A percentile compares a stretch with the other conserved stretches of the same genome.
Conservation (phyloP, 2,329 filamentous ascomycete species). For the Hirsutella thompsonii region DNA sequence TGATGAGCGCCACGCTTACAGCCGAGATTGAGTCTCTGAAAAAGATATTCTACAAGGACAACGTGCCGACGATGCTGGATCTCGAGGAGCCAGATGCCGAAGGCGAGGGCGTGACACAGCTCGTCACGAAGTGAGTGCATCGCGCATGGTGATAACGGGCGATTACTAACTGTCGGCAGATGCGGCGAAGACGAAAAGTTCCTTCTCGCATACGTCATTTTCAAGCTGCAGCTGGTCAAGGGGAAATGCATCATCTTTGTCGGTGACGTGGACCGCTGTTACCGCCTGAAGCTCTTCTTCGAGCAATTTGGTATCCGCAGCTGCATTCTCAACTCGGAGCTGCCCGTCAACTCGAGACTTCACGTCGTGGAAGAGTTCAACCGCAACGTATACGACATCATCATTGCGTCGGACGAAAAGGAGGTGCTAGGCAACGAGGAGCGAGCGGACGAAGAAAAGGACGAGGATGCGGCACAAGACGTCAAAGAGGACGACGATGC, state of each 20-base stretch:
- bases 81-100: constrained; percentile 73
- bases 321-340: constrained; percentile 85
- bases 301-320: constrained; percentile 95
- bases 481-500: constrained; percentile 12
- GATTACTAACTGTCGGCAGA: constrained; percentile 22
- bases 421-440: constrained; percentile 63
- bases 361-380: constrained; percentile 98
- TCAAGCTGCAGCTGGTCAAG: constrained; percentile 87
- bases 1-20: constrained; percentile 89
- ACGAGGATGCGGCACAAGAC: constrained; percentile 31
- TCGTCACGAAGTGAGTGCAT: constrained; percentile 55
- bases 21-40: constrained; percentile 79
- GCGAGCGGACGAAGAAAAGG: constrained; percentile 23
- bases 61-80: constrained; percentile 63
- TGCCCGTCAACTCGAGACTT: constrained; percentile 83
- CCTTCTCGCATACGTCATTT: constrained; percentile 81
- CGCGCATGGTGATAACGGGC: not conserved
- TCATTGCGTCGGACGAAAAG: constrained; percentile 89
- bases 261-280: constrained; percentile 74
- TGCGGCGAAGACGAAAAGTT: constrained; percentile 98
- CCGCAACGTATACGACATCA: constrained; percentile 91
- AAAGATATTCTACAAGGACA: constrained; percentile 60
- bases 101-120: constrained; percentile 69
- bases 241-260: constrained; percentile 71
- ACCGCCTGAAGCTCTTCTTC: constrained; percentile 85